These are phyloP conservation scores for Plenodomus tracheiphilus DNA, from an alignment of 2,329 filamentous ascomycete genomes.

Conservation along the genomic window DNA sequence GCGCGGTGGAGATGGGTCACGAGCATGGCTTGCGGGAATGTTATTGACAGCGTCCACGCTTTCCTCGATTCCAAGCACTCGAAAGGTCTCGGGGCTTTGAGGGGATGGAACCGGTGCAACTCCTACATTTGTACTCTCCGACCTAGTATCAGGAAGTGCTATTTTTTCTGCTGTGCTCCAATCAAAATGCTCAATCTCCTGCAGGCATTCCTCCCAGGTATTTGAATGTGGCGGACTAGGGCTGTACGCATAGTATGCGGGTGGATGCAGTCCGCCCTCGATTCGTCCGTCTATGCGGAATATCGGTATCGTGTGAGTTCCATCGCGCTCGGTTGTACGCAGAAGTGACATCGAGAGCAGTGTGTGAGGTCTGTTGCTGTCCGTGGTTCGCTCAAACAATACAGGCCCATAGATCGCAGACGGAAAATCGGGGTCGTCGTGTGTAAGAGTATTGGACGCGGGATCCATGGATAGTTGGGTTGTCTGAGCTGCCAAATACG, in stretches of 20 bases:
- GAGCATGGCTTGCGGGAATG: not conserved
- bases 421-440: not conserved
- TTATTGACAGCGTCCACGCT: not conserved
- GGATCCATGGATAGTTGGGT: not conserved
- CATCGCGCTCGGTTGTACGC: slow-evolving; percentile 4
- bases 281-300: slow-evolving; percentile 7
- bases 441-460: not conserved
- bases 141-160: not conserved
- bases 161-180: slow-evolving; percentile 9
- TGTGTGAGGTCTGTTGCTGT: not conserved
- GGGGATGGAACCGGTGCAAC: not conserved
- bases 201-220: slow-evolving; percentile 25
- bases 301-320: slow-evolving; percentile 1
- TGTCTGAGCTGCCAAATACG: not conserved
- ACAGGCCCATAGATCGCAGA: not conserved
- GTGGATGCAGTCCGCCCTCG: slow-evolving; percentile 4
- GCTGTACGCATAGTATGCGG: slow-evolving; percentile 12
- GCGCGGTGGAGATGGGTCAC: not conserved
- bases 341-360: not conserved
- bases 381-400: not conserved
- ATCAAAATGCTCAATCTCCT: slow-evolving; percentile 29
- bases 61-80: not conserved
- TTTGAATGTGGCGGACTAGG: not conserved
- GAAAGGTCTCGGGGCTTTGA: not conserved
- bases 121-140: too few species aligned